Evolutionary conservation across 2,329 filamentous ascomycete genomes (phyloP).

Genomic region (Sporothrix variecibatus): DNA sequence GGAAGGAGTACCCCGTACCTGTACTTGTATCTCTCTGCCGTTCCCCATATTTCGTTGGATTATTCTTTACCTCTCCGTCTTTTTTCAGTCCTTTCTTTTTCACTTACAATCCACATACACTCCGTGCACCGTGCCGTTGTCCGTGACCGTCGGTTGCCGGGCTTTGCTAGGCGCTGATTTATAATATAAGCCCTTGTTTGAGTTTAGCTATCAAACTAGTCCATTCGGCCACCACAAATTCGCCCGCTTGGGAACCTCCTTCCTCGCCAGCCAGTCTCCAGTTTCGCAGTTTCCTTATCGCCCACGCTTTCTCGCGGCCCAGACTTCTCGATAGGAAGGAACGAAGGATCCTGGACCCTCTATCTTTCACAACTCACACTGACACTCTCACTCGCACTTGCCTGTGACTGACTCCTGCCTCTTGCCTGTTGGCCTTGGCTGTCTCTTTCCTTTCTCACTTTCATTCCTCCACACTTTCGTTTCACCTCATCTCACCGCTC

Average conservation of each 20-base stretch:
- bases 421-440: neutral
- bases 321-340: neutral
- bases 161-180: conserved; percentile 13
- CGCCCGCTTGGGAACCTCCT: neutral
- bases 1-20: neutral
- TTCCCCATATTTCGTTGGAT: neutral
- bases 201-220: conserved; percentile 3
- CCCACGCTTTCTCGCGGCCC: neutral
- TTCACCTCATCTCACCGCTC: neutral
- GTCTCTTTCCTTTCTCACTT: neutral
- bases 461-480: neutral
- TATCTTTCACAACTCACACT: neutral
- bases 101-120: neutral
- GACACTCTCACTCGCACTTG: neutral
- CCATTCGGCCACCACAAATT: neutral
- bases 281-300: conserved; percentile 7
- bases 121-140: conserved; percentile 6
- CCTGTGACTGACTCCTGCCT: neutral
- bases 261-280: neutral
- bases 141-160: neutral
- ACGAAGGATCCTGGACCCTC: neutral
- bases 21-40: neutral
- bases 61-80: neutral
- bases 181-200: conserved; percentile 15
- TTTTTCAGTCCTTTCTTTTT: neutral